phyloP scores from a whole-genome alignment of 164 flowering plant genomes.

The Echeveria elegans region DNA sequence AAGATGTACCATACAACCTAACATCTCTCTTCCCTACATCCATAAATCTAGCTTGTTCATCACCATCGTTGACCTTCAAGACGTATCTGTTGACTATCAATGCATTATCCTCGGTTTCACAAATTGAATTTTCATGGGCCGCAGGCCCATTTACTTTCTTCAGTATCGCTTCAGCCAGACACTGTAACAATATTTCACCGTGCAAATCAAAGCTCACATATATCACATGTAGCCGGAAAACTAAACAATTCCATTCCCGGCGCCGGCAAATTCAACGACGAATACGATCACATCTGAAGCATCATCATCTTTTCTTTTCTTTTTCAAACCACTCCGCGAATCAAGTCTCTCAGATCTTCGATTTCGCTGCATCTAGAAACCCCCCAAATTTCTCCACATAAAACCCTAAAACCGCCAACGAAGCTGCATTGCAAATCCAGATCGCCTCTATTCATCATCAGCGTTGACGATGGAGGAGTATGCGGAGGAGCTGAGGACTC shows the following conservation, averaged over 20 bases:
- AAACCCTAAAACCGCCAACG: not conserved
- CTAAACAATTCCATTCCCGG: not conserved
- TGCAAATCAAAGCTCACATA: not conserved
- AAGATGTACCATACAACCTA: not conserved
- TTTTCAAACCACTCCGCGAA: not conserved
- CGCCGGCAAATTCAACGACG: not conserved
- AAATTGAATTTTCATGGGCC: not conserved
- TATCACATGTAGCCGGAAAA: not conserved
- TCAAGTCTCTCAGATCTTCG: not conserved
- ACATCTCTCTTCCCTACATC: not conserved
- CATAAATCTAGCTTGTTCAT: not conserved
- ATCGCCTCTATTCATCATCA: conserved; percentile 13
- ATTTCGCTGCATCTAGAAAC: not conserved
- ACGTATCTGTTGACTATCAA: not conserved
- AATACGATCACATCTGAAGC: not conserved
- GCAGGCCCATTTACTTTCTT: not conserved
- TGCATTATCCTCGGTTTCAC: not conserved
- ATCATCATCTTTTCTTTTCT: too few species aligned
- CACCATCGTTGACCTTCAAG: not conserved
- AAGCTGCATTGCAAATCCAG: not conserved
- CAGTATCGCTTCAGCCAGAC: too few species aligned
- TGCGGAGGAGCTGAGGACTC: conserved; percentile 84
- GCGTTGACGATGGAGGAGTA: conserved; percentile 64
- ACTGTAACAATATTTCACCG: not conserved
- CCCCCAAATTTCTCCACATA: not conserved